A percentile compares a stretch with the other conserved stretches of the same genome.
phyloP scores from a whole-genome alignment of 129 eudicot species.

The Helichrysum umbraculigerum region DNA sequence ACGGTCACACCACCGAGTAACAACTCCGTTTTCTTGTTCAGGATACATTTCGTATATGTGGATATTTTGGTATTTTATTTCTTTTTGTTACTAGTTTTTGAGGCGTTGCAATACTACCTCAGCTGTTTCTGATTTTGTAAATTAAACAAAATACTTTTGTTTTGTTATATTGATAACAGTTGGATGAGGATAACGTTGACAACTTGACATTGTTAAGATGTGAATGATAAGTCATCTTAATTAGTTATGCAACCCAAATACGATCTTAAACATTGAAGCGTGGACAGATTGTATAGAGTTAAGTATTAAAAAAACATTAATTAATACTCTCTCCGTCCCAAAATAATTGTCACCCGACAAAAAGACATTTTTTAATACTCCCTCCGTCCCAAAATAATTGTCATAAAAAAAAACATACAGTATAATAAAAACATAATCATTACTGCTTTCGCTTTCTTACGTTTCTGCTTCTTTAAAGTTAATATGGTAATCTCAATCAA shows the following conservation, averaged over 20 bases:
- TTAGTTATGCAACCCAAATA: too few relatives aligned
- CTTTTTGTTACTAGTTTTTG: neutral
- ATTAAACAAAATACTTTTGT: neutral
- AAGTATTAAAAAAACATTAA: too few relatives aligned
- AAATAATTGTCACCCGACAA: too few relatives aligned
- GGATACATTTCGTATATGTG: neutral
- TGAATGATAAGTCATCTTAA: neutral
- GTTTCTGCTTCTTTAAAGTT: too few relatives aligned
- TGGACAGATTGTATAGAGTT: neutral
- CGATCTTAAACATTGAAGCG: neutral
- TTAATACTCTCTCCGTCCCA: too few relatives aligned
- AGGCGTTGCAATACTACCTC: neutral
- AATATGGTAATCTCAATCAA: too few relatives aligned
- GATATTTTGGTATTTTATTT: neutral
- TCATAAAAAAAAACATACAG: too few relatives aligned
- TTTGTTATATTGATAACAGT: neutral
- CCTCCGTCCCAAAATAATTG: too few relatives aligned
- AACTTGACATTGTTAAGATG: neutral
- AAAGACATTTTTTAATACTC: too few relatives aligned
- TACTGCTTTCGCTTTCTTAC: too few relatives aligned
- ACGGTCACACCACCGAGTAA: constrained; percentile 1
- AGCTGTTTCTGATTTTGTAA: neutral
- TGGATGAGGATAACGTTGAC: neutral
- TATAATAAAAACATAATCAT: too few relatives aligned
- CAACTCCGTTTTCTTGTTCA: constrained; percentile 3